These are phyloP conservation scores for Licmophora abbreviata DNA, from an alignment of 108 stramenopile genomes.

Conservation along the genomic window DNA sequence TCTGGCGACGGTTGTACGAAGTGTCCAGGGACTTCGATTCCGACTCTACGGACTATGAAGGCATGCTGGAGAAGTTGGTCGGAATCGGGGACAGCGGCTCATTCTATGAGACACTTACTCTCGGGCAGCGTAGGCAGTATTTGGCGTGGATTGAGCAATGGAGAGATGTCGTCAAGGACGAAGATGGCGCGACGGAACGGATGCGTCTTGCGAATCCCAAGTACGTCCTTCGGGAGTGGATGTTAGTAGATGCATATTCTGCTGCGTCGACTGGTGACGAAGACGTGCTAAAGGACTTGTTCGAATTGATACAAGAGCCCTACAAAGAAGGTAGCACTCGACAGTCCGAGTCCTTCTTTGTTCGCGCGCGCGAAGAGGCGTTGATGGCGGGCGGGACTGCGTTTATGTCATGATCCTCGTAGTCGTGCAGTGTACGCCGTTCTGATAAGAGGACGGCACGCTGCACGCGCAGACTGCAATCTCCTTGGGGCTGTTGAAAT, in stretches of 20 bases:
- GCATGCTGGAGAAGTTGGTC: conserved; percentile 46
- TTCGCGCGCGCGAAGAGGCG: conserved; percentile 59
- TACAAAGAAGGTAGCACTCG: conserved; percentile 64
- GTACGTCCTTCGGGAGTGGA: conserved; percentile 78
- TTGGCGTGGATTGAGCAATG: conserved; percentile 58
- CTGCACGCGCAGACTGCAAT: too few species aligned
- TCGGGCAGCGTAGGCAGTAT: conserved; percentile 27
- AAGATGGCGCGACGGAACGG: conserved; percentile 16
- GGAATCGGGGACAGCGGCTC: conserved; percentile 24
- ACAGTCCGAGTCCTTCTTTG: conserved; percentile 45
- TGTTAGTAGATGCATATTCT: conserved; percentile 81
- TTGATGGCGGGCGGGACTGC: conserved; percentile 70
- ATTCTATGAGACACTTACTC: conserved; percentile 58
- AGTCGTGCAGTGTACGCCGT: neutral
- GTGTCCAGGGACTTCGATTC: conserved; percentile 43
- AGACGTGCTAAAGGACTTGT: conserved; percentile 44
- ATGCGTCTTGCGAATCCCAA: conserved; percentile 72
- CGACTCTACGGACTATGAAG: conserved; percentile 36
- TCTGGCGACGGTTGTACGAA: conserved; percentile 67
- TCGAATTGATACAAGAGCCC: conserved; percentile 53
- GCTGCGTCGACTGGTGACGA: conserved; percentile 46
- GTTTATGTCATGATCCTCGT: conserved; percentile 78
- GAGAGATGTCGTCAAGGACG: conserved; percentile 32
- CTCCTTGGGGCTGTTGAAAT: too few species aligned
- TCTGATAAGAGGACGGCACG: neutral